Evolutionary conservation across 768 basidiomycete species (phyloP).

Genomic region (Russula sp.): DNA sequence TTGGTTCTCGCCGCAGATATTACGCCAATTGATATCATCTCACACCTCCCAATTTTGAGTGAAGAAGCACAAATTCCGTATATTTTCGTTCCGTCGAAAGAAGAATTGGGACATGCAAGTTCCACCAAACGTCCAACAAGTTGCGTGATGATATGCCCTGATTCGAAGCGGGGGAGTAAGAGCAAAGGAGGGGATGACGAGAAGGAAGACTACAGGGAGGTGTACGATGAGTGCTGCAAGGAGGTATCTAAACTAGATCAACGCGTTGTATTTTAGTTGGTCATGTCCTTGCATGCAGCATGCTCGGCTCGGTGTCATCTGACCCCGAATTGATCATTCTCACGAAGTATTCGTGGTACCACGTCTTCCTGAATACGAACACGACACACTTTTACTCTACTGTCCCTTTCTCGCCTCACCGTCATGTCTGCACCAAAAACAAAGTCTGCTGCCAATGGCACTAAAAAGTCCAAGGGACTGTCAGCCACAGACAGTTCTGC

Average conservation of each 20-base stretch:
- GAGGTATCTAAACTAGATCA: conserved; percentile 82
- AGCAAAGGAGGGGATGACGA: conserved; percentile 52
- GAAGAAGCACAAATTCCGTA: conserved; percentile 93
- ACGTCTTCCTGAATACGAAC: neutral
- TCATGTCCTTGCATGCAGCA: too few relatives aligned
- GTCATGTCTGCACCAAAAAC: conserved; percentile 42
- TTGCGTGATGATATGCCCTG: conserved; percentile 90
- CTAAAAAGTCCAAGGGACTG: conserved; percentile 21
- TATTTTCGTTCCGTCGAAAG: conserved; percentile 84
- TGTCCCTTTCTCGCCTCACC: neutral
- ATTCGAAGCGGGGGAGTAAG: conserved; percentile 64
- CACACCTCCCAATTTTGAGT: conserved; percentile 88
- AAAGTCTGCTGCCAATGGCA: conserved; percentile 41
- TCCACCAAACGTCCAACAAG: conserved; percentile 98
- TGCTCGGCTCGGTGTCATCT: neutral
- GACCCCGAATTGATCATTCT: neutral
- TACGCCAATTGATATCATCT: conserved; percentile 97
- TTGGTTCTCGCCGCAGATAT: conserved; percentile 94
- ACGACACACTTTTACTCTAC: conserved; percentile 6
- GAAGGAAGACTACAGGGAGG: conserved; percentile 70
- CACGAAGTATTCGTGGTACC: neutral
- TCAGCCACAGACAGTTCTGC: conserved; percentile 42
- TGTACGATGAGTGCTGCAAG: conserved; percentile 77
- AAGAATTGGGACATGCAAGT: conserved; percentile 91
- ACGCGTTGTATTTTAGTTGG: conserved; percentile 40